Base-by-base conservation (phyloP, 140 eudicot species). In the Stevia rebaudiana region DNA sequence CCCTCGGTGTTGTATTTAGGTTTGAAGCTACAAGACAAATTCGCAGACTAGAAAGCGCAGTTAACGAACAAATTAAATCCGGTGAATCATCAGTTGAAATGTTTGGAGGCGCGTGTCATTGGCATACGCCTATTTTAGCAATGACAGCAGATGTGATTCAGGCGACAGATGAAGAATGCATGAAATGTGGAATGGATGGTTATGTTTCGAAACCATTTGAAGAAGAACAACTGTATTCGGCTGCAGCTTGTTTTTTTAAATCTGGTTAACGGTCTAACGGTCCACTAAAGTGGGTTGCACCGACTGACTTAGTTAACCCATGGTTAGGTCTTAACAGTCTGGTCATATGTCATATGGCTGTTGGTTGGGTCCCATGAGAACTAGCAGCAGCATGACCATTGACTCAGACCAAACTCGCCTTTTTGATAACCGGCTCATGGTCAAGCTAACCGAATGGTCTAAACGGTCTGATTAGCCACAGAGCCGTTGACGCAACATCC, bases 91-190 rank as follows among this genome's bases (percentile, higher is more conserved):
- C 79, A 0, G 22, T 6, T n/a, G 79, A 71, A 64, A 53, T 22
- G 64, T 69, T 51, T 64, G 74, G 25, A 11, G 64, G 68, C 30
- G 62, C 73, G 73, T 41, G 60, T 70, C 65, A 58, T 65, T 90
- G 98, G 98, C 98, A 81, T 63, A 82, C 84, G 1, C 98, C 95
- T 28, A 84, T 91, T 74, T 65, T 91, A 41, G 98, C 98, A 33
- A 87, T 91, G 98, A 91, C 98, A 17, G 98, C 98, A 23, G 98
- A 91, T 76, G 98, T 91, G 5, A 82, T 80, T 65, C 98, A 90
- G 44, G 95, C 95, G 16, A 84, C 85, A 11, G 78, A 82, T 44
- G 95, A 87, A 47, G 77, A 79, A 46, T 88, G 96, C 74, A 52
- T 67, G 61, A 72, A 88, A 52, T 79, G 92, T 69, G 98, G 96